Base-by-base conservation (phyloP, 1,284 basidiomycete species). In the Trametes hirsuta region DNA sequence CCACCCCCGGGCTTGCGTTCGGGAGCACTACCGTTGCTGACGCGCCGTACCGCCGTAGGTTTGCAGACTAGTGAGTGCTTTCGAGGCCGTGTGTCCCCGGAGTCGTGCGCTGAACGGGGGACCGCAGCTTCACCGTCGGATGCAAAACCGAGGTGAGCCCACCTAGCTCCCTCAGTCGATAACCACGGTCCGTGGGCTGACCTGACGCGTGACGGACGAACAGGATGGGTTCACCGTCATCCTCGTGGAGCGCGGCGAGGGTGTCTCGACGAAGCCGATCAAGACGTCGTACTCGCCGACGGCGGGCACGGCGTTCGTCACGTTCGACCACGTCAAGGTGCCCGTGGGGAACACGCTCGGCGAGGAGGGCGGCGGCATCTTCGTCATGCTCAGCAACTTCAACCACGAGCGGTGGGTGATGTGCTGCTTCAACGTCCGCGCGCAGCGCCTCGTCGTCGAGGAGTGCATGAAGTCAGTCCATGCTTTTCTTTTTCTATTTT, bases 301-400 rank as follows among this genome's bases (percentile, higher is more conserved):
- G 3, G 90, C 92, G 2, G 92, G 93, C 8, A 95, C 93, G 0
- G 92, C 91, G 6, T 95, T 87, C 72, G 83, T 96, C 67, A 94
- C 90, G 0, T 95, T 94, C 69, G 91, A 95, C 74, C 90, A 95
- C 65, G 92, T 94, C 64, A 85, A 86, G 69, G 92, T 95, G 0
- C 94, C 94, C 6, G 81, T 90, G n/a, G 88, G 87, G 70, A 91
- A 96, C 76, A 90, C 93, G 30, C 81, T 97, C 44, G 94, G 94
- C 15, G 82, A 87, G 66, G 93, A 94, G 71, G 89, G 91, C 59
- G 85, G 87, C 55, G 94, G 94, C 46, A 83, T 96, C 57, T 87
- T 88, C 68, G 91, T 95, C 67, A 90, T 94, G 72, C 76, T 87
- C 50, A 80, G 82, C 59, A 86, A 89, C 74, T 88, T 88, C 75